Conservation (phyloP, 2,329 filamentous ascomycete species). For the Beauveria scarabaeidicola region DNA sequence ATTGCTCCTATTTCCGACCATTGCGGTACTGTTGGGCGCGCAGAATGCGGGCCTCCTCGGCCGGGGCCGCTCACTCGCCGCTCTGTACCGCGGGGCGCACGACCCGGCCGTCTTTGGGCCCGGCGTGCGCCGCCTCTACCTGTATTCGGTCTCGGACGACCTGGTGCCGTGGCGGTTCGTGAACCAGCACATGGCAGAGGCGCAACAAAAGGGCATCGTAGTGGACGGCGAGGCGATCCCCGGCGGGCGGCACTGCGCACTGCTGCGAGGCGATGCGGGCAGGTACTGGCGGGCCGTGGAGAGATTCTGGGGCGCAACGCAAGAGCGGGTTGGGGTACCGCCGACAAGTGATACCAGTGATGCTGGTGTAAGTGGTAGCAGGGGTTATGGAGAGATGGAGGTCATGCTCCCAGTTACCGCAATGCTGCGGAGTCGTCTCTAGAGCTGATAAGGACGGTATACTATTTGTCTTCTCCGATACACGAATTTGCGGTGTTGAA, state of each 20-base stretch:
- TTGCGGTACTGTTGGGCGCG: background rate
- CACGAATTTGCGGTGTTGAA: too few relatives aligned
- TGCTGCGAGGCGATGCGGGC: background rate
- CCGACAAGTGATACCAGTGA: background rate
- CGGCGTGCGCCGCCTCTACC: constrained; percentile 1
- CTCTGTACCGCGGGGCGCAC: constrained; percentile 2
- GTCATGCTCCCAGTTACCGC: background rate
- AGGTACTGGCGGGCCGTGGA: constrained; percentile 9
- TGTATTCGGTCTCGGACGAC: constrained; percentile 6
- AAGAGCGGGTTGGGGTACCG: background rate
- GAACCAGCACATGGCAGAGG: constrained; percentile 6
- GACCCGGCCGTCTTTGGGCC: background rate
- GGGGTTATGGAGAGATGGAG: background rate
- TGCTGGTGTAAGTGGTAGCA: background rate
- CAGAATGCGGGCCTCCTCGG: background rate
- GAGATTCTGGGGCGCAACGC: background rate
- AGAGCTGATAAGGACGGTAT: background rate
- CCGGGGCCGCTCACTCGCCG: background rate
- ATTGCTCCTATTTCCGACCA: constrained; percentile 4
- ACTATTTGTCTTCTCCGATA: too few relatives aligned
- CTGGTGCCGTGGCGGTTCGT: constrained; percentile 6
- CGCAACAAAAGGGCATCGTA: background rate
- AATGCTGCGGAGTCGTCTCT: background rate
- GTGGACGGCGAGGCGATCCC: background rate
- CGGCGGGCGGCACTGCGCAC: constrained; percentile 5